Evolutionary conservation across 331 rosid species (phyloP).

Genomic region (Erythrophleum ivorense): DNA sequence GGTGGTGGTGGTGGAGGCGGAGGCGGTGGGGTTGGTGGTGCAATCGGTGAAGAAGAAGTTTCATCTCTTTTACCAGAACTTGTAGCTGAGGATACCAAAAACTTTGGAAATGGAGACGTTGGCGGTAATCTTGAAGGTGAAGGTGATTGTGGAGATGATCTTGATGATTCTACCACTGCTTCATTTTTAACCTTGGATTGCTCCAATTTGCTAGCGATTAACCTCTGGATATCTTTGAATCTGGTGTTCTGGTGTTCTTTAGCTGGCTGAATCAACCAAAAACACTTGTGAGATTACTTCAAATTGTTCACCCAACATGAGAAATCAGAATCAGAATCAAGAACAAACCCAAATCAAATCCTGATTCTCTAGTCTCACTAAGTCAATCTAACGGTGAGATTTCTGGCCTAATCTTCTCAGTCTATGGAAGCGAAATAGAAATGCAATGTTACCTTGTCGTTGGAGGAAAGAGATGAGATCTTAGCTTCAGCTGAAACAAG

Average conservation of each 20-base stretch:
- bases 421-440: not conserved
- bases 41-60: slow-evolving; percentile 24
- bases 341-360: not conserved
- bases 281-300: slow-evolving; percentile 10
- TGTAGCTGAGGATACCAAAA: slow-evolving; percentile 30
- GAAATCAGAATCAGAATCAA: not conserved
- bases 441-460: slow-evolving; percentile 49
- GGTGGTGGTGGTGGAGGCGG: slow-evolving; percentile 58
- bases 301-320: not conserved
- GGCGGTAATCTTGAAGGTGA: no score
- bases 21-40: slow-evolving; percentile 38
- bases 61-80: slow-evolving; percentile 33
- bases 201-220: slow-evolving; percentile 63
- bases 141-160: slow-evolving; percentile 38
- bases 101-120: no score
- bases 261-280: slow-evolving; percentile 45
- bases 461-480: slow-evolving; percentile 37
- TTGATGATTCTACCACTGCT: slow-evolving; percentile 36
- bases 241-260: slow-evolving; percentile 51
- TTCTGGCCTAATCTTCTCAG: slow-evolving; percentile 18
- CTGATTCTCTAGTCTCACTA: no score
- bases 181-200: slow-evolving; percentile 48
- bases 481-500: slow-evolving; percentile 65
- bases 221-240: slow-evolving; percentile 62
- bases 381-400: no score